Evolutionary conservation across 139 green algal species (phyloP), one percentile per base, ranked within the genome.

Genomic region (Marvania coccoides): DNA sequence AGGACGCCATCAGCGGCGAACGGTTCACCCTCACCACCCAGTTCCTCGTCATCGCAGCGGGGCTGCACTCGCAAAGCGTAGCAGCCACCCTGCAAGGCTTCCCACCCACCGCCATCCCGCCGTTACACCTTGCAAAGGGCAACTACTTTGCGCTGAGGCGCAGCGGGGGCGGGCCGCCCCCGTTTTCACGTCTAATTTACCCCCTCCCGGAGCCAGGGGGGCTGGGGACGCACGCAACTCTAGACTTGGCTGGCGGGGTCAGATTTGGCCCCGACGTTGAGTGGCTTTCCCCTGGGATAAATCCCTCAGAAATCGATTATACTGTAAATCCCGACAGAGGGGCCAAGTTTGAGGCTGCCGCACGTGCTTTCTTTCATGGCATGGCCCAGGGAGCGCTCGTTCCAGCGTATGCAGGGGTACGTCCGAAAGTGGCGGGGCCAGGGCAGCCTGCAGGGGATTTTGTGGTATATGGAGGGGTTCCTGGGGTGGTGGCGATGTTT

Each of bases 221-320:
- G 13, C 69, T 98, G 45, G 92, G 92, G 46, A 73, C 88, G 3
- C 92, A 98, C 65, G 65, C 94, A 0, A 97, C 92, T 0, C 66
- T 97, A 40, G 92, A 96, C 65, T 26, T 97, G 55, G 79, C 58
- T 2, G 89, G 86, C 3, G 34, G 61, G 4, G 81, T 81, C 3
- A 74, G 72, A n/a, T 97, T 97, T 68, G 92, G 92, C 0, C 92
- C 92, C 0, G 88, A 97, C 67, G 87, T 97, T 26, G 85, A 98
- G 69, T 70, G 26, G 51, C 51, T 77, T n/a, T 45, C 48, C 30
- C 29, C 23, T 3, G 37, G 48, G 33, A 61, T 42, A 4, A 36
- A 70, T 51, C 58, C 65, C 7, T 47, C 74, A 1, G 29, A 33
- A 6, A 23, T 89, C 3, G 83, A 90, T 30, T 92, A 90, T 65